phyloP scores from a whole-genome alignment of 2,329 filamentous ascomycete genomes.

The Emmonsiellopsis sp. region DNA sequence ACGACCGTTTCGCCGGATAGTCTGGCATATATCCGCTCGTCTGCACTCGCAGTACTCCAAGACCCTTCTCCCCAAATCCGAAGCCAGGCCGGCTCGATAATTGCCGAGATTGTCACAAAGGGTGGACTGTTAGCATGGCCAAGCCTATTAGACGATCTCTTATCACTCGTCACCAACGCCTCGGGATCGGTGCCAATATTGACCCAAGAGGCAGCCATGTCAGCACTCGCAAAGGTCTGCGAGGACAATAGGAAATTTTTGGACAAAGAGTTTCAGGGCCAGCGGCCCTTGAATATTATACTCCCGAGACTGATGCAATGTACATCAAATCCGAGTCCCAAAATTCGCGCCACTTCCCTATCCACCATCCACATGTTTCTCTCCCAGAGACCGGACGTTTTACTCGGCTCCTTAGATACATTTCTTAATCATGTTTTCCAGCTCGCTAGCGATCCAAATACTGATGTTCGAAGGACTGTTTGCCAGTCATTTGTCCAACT shows the following conservation, averaged over 20 bases:
- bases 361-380: slow-evolving; percentile 88
- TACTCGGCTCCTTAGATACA: slow-evolving; percentile 69
- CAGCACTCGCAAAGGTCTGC: slow-evolving; percentile 87
- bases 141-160: slow-evolving; percentile 72
- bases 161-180: slow-evolving; percentile 67
- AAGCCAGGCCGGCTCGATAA: slow-evolving; percentile 82
- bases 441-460: slow-evolving; percentile 64
- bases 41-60: slow-evolving; percentile 68
- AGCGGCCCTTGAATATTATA: slow-evolving; percentile 77
- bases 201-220: slow-evolving; percentile 87
- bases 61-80: slow-evolving; percentile 76
- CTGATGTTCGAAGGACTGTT: slow-evolving; percentile 83
- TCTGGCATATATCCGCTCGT: slow-evolving; percentile 67
- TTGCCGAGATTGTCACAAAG: slow-evolving; percentile 78
- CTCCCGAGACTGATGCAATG: slow-evolving; percentile 87
- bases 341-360: slow-evolving; percentile 70
- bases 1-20: slow-evolving; percentile 65
- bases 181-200: slow-evolving; percentile 57
- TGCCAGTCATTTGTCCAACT: slow-evolving; percentile 89
- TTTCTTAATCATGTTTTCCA: slow-evolving; percentile 76
- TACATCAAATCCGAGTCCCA: slow-evolving; percentile 63
- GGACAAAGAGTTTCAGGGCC: slow-evolving; percentile 77
- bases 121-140: slow-evolving; percentile 88
- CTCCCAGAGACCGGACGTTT: slow-evolving; percentile 69
- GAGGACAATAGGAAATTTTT: slow-evolving; percentile 87